These are phyloP conservation scores for Nelumbo lutea DNA, from an alignment of 164 flowering plant genomes.

Conservation along the genomic window DNA sequence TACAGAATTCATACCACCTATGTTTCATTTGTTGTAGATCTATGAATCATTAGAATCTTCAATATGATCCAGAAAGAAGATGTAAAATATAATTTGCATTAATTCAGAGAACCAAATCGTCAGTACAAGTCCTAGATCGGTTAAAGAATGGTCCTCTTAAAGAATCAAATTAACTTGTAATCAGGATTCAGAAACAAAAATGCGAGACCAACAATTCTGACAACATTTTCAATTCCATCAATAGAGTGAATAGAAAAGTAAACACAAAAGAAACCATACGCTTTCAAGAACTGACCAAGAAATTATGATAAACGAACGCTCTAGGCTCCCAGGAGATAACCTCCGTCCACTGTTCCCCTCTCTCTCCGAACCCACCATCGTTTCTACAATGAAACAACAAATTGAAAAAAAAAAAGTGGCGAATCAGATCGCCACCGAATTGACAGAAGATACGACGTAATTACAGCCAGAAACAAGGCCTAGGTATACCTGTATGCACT, in stretches of 20 bases:
- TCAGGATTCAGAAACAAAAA: too few relatives aligned
- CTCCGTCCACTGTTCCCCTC: constrained; percentile 73
- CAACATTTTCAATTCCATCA: not conserved
- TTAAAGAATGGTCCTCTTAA: too few relatives aligned
- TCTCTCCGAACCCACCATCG: constrained; percentile 23
- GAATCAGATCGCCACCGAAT: not conserved
- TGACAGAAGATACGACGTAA: not conserved
- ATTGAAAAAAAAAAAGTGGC: not conserved
- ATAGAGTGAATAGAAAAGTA: not conserved
- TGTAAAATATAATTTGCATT: too few relatives aligned
- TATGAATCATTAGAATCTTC: not conserved
- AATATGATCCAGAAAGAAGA: not conserved
- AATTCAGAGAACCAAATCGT: too few relatives aligned
- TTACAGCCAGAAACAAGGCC: not conserved
- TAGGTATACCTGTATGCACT: constrained; percentile 19
- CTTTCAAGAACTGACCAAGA: constrained; percentile 46
- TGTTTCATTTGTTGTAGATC: not conserved
- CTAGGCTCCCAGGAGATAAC: constrained; percentile 95
- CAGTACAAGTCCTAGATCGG: too few relatives aligned
- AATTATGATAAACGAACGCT: constrained; percentile 82
- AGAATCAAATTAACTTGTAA: too few relatives aligned
- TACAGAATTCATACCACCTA: too few relatives aligned
- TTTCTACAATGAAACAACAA: constrained; percentile 22
- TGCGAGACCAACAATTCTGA: not conserved
- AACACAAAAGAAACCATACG: not conserved